Percentiles rank a stretch among this genome's conserved stretches.
These are phyloP conservation scores for Thyridium curvatum DNA, from an alignment of 2,329 filamentous ascomycete species.

Conservation along the genomic window DNA sequence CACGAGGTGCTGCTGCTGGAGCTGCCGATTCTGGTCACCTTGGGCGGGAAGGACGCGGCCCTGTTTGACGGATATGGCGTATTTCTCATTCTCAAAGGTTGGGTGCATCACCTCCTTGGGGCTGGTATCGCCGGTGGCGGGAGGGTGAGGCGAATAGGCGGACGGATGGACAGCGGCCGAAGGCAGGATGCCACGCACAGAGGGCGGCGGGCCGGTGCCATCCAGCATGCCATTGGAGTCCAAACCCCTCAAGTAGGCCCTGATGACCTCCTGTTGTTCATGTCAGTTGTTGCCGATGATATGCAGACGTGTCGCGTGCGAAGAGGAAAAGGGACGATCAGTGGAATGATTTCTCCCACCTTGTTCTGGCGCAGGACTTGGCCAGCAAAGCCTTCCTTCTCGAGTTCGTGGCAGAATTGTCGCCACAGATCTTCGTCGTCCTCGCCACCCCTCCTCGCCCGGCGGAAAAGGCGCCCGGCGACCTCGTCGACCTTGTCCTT, in stretches of 20 bases:
- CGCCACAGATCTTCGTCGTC: constrained; percentile 51
- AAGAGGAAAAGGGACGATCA: too few species aligned
- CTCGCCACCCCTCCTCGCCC: constrained; percentile 28
- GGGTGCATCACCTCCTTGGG: constrained; percentile 29
- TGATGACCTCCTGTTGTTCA: constrained; percentile 43
- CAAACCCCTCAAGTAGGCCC: constrained; percentile 55
- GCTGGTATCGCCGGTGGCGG: constrained; percentile 13
- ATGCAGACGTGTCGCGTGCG: constrained; percentile 2
- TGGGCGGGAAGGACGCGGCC: constrained; percentile 15
- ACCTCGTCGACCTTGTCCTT: constrained; percentile 56
- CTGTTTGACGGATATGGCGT: constrained; percentile 29
- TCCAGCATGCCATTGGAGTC: constrained; percentile 40
- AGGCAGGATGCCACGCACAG: constrained; percentile 43
- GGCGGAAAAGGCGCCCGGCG: constrained; percentile 42
- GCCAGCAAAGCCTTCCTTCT: constrained; percentile 50
- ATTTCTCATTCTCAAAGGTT: constrained; percentile 32
- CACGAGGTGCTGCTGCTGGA: constrained; percentile 1
- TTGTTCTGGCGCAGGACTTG: constrained; percentile 51
- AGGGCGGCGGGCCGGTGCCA: constrained; percentile 34
- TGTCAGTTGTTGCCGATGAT: background rate
- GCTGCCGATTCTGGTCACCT: constrained; percentile 1
- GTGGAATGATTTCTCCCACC: constrained; percentile 28
- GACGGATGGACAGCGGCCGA: constrained; percentile 10
- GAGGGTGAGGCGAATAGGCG: constrained; percentile 9
- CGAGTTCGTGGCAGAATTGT: constrained; percentile 51